phyloP scores from a whole-genome alignment of 345 rosid species.

The Rhodamnia argentea region DNA sequence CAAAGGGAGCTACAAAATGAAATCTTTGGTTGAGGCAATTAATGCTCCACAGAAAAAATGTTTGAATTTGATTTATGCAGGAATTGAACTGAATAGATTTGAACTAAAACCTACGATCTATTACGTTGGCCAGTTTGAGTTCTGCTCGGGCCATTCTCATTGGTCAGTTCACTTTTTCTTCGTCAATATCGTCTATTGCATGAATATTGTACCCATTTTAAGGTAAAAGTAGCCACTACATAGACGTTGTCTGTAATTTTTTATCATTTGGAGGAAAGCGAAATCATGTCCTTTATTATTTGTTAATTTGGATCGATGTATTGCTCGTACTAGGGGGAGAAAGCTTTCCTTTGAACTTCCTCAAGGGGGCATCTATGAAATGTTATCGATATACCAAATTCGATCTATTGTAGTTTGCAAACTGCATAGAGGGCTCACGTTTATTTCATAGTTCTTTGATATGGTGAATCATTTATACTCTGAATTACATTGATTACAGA shows the following conservation, averaged over 20 bases:
- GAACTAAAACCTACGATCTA: neutral
- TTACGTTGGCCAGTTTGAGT: neutral
- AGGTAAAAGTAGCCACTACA: neutral
- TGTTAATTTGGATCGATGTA: neutral
- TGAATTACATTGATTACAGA: neutral
- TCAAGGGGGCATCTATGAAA: too few species aligned
- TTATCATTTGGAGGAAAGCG: neutral
- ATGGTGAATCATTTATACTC: neutral
- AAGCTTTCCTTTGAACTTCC: too few species aligned
- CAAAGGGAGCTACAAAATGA: neutral
- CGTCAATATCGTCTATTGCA: neutral
- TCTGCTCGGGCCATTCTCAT: neutral
- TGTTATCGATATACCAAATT: too few species aligned
- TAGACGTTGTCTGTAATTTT: neutral
- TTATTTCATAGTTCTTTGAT: neutral
- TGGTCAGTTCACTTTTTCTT: neutral
- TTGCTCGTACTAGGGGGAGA: neutral
- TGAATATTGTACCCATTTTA: neutral
- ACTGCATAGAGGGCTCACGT: neutral
- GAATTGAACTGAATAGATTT: neutral
- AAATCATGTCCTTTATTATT: neutral
- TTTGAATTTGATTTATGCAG: neutral
- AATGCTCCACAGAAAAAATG: neutral
- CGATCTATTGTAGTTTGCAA: neutral
- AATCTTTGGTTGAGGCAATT: neutral